Conservation (phyloP, 495 filamentous ascomycete species). For the Talaromyces stipitatus region DNA sequence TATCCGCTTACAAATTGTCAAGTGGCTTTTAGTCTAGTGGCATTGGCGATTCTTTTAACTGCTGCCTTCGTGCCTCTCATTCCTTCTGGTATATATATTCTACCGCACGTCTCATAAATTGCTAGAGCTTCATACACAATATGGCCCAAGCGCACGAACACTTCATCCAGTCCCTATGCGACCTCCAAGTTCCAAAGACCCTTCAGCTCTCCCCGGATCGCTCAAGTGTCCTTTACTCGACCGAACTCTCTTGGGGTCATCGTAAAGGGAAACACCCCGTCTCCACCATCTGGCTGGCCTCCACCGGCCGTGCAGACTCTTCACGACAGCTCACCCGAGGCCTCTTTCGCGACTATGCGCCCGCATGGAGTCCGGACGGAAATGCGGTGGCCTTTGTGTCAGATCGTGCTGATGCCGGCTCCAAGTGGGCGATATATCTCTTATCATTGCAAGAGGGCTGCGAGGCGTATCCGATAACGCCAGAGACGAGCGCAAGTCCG, state of each 20-base stretch:
- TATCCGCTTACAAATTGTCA: neutral
- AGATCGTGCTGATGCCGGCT: slow-evolving; percentile 12
- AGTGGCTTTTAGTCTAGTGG: neutral
- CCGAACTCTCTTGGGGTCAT: slow-evolving; percentile 11
- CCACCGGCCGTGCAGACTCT: slow-evolving; percentile 10
- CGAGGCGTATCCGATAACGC: slow-evolving; percentile 12
- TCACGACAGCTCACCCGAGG: slow-evolving; percentile 17
- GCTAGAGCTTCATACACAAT: neutral
- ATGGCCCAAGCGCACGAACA: neutral
- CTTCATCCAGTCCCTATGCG: slow-evolving; percentile 10
- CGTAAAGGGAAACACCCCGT: slow-evolving; percentile 9
- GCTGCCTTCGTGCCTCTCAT: neutral
- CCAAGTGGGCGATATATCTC: slow-evolving; percentile 13
- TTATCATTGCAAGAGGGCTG: slow-evolving; percentile 11
- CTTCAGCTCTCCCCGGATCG: slow-evolving; percentile 16
- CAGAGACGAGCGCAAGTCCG: slow-evolving; percentile 2
- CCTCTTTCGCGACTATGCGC: slow-evolving; percentile 14
- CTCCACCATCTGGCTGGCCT: slow-evolving; percentile 17
- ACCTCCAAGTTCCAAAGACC: slow-evolving; percentile 16
- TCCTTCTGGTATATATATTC: neutral
- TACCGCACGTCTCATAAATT: neutral
- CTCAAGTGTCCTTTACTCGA: slow-evolving; percentile 11
- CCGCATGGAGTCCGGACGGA: slow-evolving; percentile 15
- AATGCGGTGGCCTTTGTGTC: slow-evolving; percentile 16
- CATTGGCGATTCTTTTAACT: neutral